phyloP scores from a whole-genome alignment of 2,329 filamentous ascomycete genomes.

The Botrytis paeoniae region DNA sequence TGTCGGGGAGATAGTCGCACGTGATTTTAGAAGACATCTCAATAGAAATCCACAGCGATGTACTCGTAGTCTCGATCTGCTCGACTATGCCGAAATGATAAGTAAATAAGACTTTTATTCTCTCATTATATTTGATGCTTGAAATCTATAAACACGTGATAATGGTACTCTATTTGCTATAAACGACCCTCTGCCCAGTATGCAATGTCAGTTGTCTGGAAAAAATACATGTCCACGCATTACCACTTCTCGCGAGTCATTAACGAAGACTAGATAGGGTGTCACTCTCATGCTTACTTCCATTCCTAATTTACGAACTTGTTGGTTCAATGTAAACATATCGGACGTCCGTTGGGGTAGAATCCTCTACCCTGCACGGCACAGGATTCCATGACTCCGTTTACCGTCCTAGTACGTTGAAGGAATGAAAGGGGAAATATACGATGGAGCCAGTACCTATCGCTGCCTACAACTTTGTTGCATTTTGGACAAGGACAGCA shows the following conservation, averaged over 20 bases:
- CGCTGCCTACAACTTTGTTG: not conserved
- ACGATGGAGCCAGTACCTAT: not conserved
- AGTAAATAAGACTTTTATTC: not conserved
- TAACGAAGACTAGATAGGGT: not conserved
- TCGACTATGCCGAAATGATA: too few species aligned
- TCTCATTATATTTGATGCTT: too few species aligned
- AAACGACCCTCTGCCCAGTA: not conserved
- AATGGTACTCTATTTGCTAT: too few species aligned
- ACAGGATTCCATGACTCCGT: not conserved
- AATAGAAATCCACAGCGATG: not conserved
- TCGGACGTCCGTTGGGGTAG: constrained; percentile 6
- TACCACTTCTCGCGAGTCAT: not conserved
- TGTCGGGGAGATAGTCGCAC: not conserved
- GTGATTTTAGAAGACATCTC: not conserved
- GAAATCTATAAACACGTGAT: too few species aligned
- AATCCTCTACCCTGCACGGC: not conserved
- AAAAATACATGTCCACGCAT: not conserved
- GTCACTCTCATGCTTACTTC: not conserved
- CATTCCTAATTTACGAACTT: not conserved
- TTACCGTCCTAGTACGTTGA: not conserved
- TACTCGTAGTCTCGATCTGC: not conserved
- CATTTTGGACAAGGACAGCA: not conserved
- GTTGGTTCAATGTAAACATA: not conserved
- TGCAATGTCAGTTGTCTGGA: not conserved
- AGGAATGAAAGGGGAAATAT: not conserved